Evolutionary conservation across 2,329 filamentous ascomycete species (phyloP), one percentile per base, ranked within the genome.

Genomic region (Epichloe brachyelytri): DNA sequence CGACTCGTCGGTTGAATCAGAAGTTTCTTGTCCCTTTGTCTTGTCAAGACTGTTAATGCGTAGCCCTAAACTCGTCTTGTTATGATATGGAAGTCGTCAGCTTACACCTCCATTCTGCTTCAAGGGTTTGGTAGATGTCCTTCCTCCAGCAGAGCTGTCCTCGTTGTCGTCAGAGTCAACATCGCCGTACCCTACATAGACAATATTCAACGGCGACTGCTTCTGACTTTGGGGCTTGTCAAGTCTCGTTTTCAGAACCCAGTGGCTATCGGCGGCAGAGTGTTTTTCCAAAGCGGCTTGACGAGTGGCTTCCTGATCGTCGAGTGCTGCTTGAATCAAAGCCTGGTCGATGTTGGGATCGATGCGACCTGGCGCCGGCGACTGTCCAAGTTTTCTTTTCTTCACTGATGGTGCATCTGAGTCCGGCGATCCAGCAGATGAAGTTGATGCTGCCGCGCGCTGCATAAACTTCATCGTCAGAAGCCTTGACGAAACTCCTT

Each of bases 381-480:
- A 58, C 55, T 66, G 56, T 53, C 69, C 53, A 53, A 69, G 48
- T 61, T 83, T 85, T 56, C 80, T 77, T 57, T 82, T 81, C 66
- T 90, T 89, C 14, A 77, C 69, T 53, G 66, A 75, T 61, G 64
- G 78, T 17, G 75, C 71, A 19, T 78, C 74, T 47, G 69, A 68
- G 59, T 72, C 62, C 56, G 77, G 65, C 53, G 71, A 71, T 17
- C 71, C 64, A 48, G 67, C 62, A 53, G 61, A 68, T 36, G 71
- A 71, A 47, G 71, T 71, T 22, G 83, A 78, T 47, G 83, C 81
- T 47, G 82, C 85, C 55, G 86, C 86, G 61, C 90, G 80, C 73
- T 95, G 90, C 90, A 96, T 96, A 65, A 96, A 96, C 73, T 95
- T 95, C 89, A 95, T 96, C 38, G 86, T 90, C 63, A 94, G 76